A percentile compares a stretch with the other conserved stretches of the same genome.
phyloP scores from a whole-genome alignment of 78 protist species.

The Dictyostelium brefeldianum region DNA sequence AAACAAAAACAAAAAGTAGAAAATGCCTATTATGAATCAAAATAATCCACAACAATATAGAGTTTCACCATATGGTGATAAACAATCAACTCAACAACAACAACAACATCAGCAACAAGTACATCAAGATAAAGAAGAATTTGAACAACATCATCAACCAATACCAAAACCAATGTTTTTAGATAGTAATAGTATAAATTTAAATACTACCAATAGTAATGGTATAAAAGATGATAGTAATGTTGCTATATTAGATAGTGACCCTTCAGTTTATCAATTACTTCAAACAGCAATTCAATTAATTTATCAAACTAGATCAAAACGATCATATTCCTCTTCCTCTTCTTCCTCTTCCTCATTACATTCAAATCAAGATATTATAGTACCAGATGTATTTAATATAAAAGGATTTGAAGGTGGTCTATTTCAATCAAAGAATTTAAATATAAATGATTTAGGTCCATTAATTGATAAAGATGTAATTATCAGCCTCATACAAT shows the following conservation, averaged over 20 bases:
- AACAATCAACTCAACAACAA: neutral
- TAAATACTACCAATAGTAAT: neutral
- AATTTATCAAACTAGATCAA: conserved; percentile 50
- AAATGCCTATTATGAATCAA: conserved; percentile 11
- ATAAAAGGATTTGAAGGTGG: conserved; percentile 22
- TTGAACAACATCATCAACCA: neutral
- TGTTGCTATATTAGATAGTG: neutral
- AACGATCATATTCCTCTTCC: neutral
- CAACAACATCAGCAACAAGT: neutral
- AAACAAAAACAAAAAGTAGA: neutral
- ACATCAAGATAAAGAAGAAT: neutral
- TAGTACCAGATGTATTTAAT: conserved; percentile 23
- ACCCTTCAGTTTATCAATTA: conserved; percentile 52
- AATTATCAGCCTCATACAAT: too few species aligned
- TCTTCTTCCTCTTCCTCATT: neutral
- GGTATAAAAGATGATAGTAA: neutral
- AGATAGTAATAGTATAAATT: neutral
- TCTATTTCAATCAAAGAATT: conserved; percentile 4
- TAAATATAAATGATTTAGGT: conserved; percentile 5
- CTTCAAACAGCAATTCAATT: conserved; percentile 62
- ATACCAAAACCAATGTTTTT: neutral
- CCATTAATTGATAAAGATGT: conserved; percentile 28
- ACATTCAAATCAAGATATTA: neutral
- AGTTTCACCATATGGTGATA: neutral
- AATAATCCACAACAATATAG: neutral